phyloP scores from a whole-genome alignment of 148 eudicot genomes.

The Chenopodium quinoa region DNA sequence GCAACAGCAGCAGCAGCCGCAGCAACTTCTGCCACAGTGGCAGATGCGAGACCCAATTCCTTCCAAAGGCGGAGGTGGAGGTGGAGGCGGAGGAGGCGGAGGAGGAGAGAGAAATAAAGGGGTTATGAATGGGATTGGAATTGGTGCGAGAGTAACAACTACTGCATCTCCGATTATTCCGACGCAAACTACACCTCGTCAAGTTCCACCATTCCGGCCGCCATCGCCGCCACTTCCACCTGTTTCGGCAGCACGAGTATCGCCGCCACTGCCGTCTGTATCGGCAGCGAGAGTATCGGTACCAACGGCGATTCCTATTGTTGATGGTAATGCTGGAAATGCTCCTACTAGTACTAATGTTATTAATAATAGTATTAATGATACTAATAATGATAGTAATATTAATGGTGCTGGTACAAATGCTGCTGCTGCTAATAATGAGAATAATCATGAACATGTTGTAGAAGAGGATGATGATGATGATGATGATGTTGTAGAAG shows the following conservation, averaged over 20 bases:
- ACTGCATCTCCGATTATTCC: not conserved
- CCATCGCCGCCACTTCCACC: not conserved
- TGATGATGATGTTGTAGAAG: constrained; percentile 12
- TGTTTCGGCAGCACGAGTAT: not conserved
- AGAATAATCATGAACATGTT: not conserved
- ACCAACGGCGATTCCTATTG: not conserved
- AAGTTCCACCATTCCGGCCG: not conserved
- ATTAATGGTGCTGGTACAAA: constrained; percentile 1
- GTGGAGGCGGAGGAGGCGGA: no score
- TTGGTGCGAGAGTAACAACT: not conserved
- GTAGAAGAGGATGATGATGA: not conserved
- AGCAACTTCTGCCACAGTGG: constrained; percentile 31
- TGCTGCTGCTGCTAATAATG: not conserved
- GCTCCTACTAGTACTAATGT: not conserved
- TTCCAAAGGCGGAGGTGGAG: constrained; percentile 2
- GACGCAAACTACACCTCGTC: not conserved
- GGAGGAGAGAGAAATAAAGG: constrained; percentile 17
- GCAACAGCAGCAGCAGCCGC: constrained; percentile 12
- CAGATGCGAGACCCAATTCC: constrained; percentile 33
- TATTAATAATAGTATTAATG: not conserved
- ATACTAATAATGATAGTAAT: not conserved
- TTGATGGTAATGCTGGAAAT: constrained; percentile 25
- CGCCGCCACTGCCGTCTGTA: not conserved
- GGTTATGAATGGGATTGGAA: constrained; percentile 13
- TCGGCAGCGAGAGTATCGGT: not conserved